Base-by-base conservation (phyloP, 768 basidiomycete genomes). In the Lentinula lateritia region DNA sequence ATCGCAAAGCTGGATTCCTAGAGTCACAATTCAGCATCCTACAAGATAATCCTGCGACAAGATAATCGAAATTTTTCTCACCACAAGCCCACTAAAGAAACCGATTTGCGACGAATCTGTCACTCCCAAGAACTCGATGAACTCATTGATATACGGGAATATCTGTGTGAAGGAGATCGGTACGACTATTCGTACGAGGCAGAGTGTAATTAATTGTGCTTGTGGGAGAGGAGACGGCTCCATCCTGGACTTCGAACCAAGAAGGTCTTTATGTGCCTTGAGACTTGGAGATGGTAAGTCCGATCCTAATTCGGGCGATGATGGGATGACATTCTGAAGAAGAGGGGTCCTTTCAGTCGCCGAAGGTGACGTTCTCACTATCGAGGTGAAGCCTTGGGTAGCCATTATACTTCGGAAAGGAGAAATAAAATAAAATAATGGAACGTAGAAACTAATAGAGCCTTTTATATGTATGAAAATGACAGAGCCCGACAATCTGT, bases 81-180 rank as follows among this genome's bases (percentile, higher is more conserved):
- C 86, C 62, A 87, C 83, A 45, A 89, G 67, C 8, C 88, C 89
- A 63, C 87, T 88, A 70, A 88, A 89, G 62, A 88, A 84, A 1
- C 87, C 88, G 13, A 87, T 79, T 65, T 80, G 77, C 4, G 83
- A 83, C 6, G 80, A 79, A 64, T 87, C 80, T 13, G 85, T 84
- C 53, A 88, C 71, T 64, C 81, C 75, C 6, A 89, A 76, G 53
- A 78, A 76, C 32, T 73, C 75, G 65, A 90, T 81, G 72, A 88
- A 86, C 67, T 89, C 78, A 60, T 89, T 89, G 63, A 90, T 81
- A 64, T 87, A 90, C 20, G 88, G 88, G 61, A 85, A 85, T 45
- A 90, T 79, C 68, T 88, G 84, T 0, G 84, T 82, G 72, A 84
- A 86, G 23, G 80, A 78, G 45, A 89, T 74, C 5, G 88, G 85